phyloP scores from a whole-genome alignment of 2,329 filamentous ascomycete genomes.

The Colletotrichum caudatum region DNA sequence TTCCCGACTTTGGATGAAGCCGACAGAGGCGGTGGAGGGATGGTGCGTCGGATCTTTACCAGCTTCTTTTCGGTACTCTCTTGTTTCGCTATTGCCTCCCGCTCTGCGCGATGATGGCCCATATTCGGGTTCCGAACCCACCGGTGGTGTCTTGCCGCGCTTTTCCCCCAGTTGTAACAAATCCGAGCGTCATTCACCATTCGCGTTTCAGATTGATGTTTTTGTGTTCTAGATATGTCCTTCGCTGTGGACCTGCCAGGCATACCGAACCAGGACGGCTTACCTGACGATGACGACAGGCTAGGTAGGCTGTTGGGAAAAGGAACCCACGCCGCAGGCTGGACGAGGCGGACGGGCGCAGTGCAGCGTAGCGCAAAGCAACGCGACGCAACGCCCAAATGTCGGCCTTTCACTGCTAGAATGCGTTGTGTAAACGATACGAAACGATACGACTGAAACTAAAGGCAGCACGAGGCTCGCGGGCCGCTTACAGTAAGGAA shows the following conservation, averaged over 20 bases:
- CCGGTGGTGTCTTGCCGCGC: not conserved
- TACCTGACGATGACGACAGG: constrained; percentile 16
- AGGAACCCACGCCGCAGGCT: not conserved
- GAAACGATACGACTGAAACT: not conserved
- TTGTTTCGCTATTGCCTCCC: constrained; percentile 3
- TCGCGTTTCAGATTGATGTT: constrained; percentile 5
- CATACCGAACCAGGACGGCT: not conserved
- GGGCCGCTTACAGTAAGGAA: not conserved
- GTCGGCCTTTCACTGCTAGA: not conserved
- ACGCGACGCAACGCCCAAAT: not conserved
- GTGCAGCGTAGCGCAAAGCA: not conserved
- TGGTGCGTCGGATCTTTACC: constrained; percentile 1
- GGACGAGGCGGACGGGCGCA: not conserved
- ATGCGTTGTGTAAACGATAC: not conserved
- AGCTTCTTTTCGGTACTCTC: not conserved
- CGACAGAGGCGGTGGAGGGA: not conserved
- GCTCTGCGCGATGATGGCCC: constrained; percentile 4
- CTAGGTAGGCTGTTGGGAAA: not conserved
- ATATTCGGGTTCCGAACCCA: not conserved
- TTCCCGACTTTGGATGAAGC: constrained; percentile 1
- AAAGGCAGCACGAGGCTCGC: not conserved
- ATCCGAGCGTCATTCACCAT: constrained; percentile 7
- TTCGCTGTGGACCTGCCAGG: not conserved
- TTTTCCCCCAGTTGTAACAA: not conserved
- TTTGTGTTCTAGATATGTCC: constrained; percentile 5